Base-by-base conservation (phyloP, 345 rosid species). In the Eucalyptus viminalis region DNA sequence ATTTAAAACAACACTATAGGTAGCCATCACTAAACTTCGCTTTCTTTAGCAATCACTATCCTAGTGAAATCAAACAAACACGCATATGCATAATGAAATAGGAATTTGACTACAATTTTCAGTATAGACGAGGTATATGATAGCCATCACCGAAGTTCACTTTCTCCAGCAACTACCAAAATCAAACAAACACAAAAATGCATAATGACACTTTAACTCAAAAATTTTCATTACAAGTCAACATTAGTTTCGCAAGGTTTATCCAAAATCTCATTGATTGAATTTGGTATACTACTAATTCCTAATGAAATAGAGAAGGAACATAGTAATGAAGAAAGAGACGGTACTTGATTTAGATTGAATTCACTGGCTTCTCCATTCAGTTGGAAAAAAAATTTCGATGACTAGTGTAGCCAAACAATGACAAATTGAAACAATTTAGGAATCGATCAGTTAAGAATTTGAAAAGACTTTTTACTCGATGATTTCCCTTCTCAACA, bases 301-400 rank as follows among this genome's bases (percentile, higher is more conserved):
- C 5, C 1, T 56, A 0, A 56, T 10, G 2, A 56, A 56, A 56
- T 0, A 9, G 3, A 56, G 62, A 24, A 56, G 4, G 62, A 56
- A 24, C 62, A 53, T 19, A 53, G 2, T 53, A 19, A 53, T 19
- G 56, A 53, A 53, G 56, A 53, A 56, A 56, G 62, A 56, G 3
- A 24, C 0, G 67, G 15, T 60, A 25, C n/a, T 60, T 3, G n/a
- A 53, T 53, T 53, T 53, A 53, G 58, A 53, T 53, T 8, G 25
- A 53, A 25, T 60, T 60, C 67, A 60, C 7, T 25, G 2, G 29
- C 15, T 25, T 60, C 67, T 60, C 15, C 67, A 27, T 60, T 27
- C 1, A 2, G 0, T 13, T 5, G 7, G 14, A 31, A 25, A 12
- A 25, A 12, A 60, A 60, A 25, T 27, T 25, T 12, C 31, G 14